phyloP scores from a whole-genome alignment of 106 monocot species.

The Dendrobium nobile region DNA sequence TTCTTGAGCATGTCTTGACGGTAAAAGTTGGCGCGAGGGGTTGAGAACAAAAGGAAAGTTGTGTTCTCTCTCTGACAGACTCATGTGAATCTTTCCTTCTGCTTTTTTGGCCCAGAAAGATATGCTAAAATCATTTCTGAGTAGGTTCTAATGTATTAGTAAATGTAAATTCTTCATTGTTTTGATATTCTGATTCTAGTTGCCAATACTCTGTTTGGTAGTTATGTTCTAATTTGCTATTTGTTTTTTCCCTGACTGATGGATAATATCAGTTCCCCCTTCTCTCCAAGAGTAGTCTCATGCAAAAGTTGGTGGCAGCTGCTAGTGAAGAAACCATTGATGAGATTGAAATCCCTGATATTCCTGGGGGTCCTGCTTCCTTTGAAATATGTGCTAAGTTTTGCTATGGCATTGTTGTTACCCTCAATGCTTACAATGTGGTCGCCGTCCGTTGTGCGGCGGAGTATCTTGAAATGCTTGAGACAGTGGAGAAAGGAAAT shows the following conservation, averaged over 20 bases:
- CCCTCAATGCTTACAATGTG: constrained; percentile 51
- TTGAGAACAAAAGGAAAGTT: too few species aligned
- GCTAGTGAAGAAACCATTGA: constrained; percentile 12
- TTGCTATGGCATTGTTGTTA: constrained; percentile 47
- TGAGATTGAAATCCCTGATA: constrained; percentile 29
- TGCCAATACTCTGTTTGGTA: not conserved
- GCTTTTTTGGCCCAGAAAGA: not conserved
- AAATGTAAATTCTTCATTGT: not conserved
- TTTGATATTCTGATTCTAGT: not conserved
- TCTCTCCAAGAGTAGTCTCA: constrained; percentile 34
- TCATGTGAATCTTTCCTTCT: not conserved
- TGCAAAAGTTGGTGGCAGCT: constrained; percentile 29
- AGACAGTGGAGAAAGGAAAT: constrained; percentile 39
- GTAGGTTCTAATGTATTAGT: too few species aligned
- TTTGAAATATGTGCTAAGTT: constrained; percentile 60
- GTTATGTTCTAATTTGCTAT: not conserved
- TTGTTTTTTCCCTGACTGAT: too few species aligned
- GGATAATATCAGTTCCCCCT: constrained; percentile 37
- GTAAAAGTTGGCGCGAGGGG: too few species aligned
- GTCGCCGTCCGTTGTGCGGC: constrained; percentile 43
- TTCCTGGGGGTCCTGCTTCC: constrained; percentile 42
- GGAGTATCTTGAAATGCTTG: constrained; percentile 50
- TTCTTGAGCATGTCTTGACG: too few species aligned
- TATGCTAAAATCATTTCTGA: not conserved
- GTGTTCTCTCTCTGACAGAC: not conserved